Percentiles rank a stretch among this genome's conserved stretches.
phyloP scores from a whole-genome alignment of 352 stramenopile species.

The Globisporangium barbulae region DNA sequence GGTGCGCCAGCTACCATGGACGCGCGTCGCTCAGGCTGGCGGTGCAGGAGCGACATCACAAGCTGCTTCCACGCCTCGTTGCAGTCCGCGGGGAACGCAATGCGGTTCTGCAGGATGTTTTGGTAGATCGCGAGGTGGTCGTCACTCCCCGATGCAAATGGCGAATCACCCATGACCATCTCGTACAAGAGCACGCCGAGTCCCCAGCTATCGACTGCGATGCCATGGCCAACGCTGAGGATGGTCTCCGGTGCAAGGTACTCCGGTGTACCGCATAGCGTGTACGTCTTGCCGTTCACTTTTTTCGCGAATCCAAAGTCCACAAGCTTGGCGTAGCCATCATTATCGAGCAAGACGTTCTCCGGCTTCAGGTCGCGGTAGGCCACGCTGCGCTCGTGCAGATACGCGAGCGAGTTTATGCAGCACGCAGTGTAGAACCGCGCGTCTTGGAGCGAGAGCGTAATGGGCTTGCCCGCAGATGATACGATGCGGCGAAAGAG shows the following conservation, averaged over 20 bases:
- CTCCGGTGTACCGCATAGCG: slow-evolving; percentile 50
- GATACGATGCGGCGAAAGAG: slow-evolving; percentile 87
- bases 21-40: slow-evolving; percentile 38
- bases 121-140: slow-evolving; percentile 35
- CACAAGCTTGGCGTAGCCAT: slow-evolving; percentile 91
- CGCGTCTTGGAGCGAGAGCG: slow-evolving; percentile 65
- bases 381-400: slow-evolving; percentile 82
- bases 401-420: slow-evolving; percentile 83
- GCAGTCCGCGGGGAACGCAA: slow-evolving; percentile 24
- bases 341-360: slow-evolving; percentile 74
- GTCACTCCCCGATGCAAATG: slow-evolving; percentile 26
- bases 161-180: slow-evolving; percentile 42
- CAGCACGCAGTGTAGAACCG: slow-evolving; percentile 88
- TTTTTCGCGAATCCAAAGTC: slow-evolving; percentile 95
- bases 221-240: slow-evolving; percentile 30
- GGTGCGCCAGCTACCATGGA: slow-evolving; percentile 26
- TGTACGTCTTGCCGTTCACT: slow-evolving; percentile 32
- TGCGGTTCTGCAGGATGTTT: slow-evolving; percentile 27
- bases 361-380: slow-evolving; percentile 89
- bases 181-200: slow-evolving; percentile 55
- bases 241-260: slow-evolving; percentile 59
- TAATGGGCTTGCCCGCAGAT: slow-evolving; percentile 73
- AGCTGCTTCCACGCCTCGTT: slow-evolving; percentile 37
- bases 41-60: slow-evolving; percentile 37
- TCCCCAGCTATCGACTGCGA: slow-evolving; percentile 51